Evolutionary conservation across 139 green algal species (phyloP), one percentile per base, ranked within the genome.

Genomic region (Haematococcus lacustris): DNA sequence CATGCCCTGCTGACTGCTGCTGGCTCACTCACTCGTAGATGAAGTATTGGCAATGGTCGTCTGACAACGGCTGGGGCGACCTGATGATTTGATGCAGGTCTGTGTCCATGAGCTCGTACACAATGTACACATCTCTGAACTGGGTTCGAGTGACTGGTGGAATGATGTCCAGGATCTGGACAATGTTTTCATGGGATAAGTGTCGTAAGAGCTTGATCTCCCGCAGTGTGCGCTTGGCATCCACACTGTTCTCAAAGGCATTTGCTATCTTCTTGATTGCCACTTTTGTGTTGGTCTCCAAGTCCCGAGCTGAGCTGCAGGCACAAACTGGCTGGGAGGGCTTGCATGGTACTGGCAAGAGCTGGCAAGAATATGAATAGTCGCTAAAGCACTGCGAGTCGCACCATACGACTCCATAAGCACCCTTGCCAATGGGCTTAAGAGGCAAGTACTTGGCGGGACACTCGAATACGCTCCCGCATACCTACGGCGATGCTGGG

Each of bases 51-150:
- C 86, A 90, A 83, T 99, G 95, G 68, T 98, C 94, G 71, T 97
- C 89, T n/a, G 87, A 89, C 5, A 99, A 86, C 5, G 85, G 74
- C 85, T 99, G 95, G 3, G 86, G 83, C 23, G 90, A 97, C n/a
- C 90, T 81, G 71, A 99, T 98, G 87, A 99, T 98, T 77, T 98
- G 94, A 83, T 99, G 94, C 73, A 99, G 81, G 82, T 99, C 95
- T 34, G 95, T 99, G 84, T 99, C 95, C 95, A 99, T 99, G 5
- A 98, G 88, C 81, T 99, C 95, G 71, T 98, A 97, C 73, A 99
- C 94, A 3, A 98, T 78, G 78, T 98, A 98, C 53, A 98, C 84
- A 64, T 98, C 93, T 60, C 91, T 89, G 75, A 94, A 92, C 9
- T 61, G 21, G 5, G 69, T 61, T 6, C 69, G 62, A 26, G 61